Percentiles rank a stretch among this genome's conserved stretches.
Evolutionary conservation across 805 yeast genomes (phyloP).

Genomic region (Metschnikowia vanudenii): DNA sequence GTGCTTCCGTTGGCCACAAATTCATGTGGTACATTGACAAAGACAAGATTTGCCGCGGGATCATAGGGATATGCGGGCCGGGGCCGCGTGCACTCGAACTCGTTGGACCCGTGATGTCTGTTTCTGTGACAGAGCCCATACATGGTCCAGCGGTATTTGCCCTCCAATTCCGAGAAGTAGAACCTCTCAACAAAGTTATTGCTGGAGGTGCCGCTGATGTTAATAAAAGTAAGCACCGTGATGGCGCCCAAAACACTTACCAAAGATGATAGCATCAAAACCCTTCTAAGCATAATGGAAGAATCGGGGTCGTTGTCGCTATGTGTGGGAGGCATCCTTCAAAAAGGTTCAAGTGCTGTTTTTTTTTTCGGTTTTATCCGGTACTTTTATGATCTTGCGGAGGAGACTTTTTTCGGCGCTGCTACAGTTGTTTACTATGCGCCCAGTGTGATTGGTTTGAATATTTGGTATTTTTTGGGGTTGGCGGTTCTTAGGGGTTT

Average conservation of each 20-base stretch:
- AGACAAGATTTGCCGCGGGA: slow-evolving; percentile 29
- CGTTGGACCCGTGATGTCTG: slow-evolving; percentile 16
- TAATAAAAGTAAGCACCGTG: slow-evolving; percentile 25
- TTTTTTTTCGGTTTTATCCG: background rate
- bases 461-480: too few species aligned
- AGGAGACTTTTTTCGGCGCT: too few species aligned
- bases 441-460: too few species aligned
- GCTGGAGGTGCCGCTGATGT: slow-evolving; percentile 27
- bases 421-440: too few species aligned
- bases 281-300: slow-evolving; percentile 21
- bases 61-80: slow-evolving; percentile 33
- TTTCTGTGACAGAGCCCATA: slow-evolving; percentile 28
- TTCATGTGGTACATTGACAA: slow-evolving; percentile 43
- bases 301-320: too few species aligned
- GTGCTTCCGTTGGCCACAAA: slow-evolving; percentile 49
- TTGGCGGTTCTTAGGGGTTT: too few species aligned
- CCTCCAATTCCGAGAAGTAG: slow-evolving; percentile 28
- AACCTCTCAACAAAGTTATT: slow-evolving; percentile 22
- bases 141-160: slow-evolving; percentile 29
- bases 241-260: slow-evolving; percentile 25
- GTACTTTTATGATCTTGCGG: too few species aligned
- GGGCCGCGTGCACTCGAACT: slow-evolving; percentile 20
- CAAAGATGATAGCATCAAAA: slow-evolving; percentile 25
- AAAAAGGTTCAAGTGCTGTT: too few species aligned
- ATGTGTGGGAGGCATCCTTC: too few species aligned